A percentile compares a stretch with the other conserved stretches of the same genome.
These are phyloP conservation scores for Lolium multiflorum DNA, from an alignment of 176 grass and related monocot species.

Conservation along the genomic window DNA sequence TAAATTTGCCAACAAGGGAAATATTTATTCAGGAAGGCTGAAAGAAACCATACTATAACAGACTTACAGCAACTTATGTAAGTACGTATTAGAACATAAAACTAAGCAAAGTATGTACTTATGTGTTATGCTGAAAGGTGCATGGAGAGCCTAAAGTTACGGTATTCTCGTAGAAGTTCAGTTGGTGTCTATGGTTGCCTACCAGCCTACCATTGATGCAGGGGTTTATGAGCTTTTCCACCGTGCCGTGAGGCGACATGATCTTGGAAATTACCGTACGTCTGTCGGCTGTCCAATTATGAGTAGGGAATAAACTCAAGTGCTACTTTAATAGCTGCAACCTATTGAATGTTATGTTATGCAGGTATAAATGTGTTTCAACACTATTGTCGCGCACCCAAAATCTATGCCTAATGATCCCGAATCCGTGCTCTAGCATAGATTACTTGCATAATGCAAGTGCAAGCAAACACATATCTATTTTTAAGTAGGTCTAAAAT, in stretches of 20 bases:
- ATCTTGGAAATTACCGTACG: not conserved
- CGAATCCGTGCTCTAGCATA: no score
- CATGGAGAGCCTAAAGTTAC: not conserved
- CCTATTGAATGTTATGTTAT: no score
- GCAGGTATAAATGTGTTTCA: no score
- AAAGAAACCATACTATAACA: conserved; percentile 2
- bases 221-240: not conserved
- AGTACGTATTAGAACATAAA: conserved; percentile 7
- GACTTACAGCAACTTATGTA: not conserved
- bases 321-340: no score
- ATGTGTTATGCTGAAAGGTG: conserved; percentile 8
- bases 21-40: not conserved
- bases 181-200: not conserved
- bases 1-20: conserved; percentile 4
- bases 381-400: no score
- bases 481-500: no score
- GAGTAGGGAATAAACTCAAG: no score
- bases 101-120: conserved; percentile 2
- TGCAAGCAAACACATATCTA: no score
- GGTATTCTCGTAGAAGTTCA: not conserved
- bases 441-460: no score
- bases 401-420: no score
- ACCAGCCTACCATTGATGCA: not conserved
- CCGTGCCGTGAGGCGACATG: not conserved
- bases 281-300: not conserved